phyloP scores from a whole-genome alignment of 75 land plant species.

The Cupressus sempervirens region DNA sequence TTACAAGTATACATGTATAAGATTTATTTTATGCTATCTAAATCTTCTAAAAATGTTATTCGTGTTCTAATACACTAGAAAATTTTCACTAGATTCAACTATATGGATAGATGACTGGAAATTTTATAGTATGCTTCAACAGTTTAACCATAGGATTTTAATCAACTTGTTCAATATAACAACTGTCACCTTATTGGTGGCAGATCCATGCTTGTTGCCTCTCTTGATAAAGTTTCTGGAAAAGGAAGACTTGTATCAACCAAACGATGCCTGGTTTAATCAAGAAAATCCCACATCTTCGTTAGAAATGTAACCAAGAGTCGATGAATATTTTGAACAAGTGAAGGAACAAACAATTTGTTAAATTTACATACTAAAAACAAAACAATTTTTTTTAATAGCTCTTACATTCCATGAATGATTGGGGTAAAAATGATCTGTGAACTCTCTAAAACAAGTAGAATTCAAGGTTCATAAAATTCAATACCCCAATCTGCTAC shows the following conservation, averaged over 20 bases:
- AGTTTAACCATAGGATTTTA: not conserved
- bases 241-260: constrained; percentile 16
- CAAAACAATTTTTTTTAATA: not conserved
- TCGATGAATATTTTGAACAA: not conserved
- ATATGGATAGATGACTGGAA: not conserved
- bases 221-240: constrained; percentile 8
- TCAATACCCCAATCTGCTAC: no score
- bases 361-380: not conserved
- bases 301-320: not conserved
- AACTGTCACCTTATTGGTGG: not conserved
- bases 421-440: not conserved
- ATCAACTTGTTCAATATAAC: not conserved
- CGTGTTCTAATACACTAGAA: not conserved
- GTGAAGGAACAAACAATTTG: not conserved
- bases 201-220: not conserved
- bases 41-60: not conserved
- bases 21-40: not conserved
- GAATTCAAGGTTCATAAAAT: no score
- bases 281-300: not conserved
- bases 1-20: not conserved
- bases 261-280: not conserved
- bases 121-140: not conserved
- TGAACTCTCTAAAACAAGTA: no score
- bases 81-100: not conserved
- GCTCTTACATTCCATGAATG: not conserved